phyloP scores from a whole-genome alignment of 2,329 filamentous ascomycete genomes.

The Blumeria graminis region DNA sequence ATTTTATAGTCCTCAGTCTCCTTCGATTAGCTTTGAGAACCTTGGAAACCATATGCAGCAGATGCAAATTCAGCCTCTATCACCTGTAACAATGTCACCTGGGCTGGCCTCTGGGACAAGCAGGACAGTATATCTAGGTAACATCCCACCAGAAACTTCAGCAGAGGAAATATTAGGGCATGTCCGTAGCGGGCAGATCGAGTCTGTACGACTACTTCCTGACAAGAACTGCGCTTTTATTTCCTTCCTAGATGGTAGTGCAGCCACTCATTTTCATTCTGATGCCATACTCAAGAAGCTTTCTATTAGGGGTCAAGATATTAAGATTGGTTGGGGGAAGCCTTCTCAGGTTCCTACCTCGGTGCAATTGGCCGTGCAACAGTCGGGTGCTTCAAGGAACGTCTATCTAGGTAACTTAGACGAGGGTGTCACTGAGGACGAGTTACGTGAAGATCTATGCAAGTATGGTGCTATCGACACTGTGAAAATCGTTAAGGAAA shows the following conservation, averaged over 20 bases:
- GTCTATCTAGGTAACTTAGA: slow-evolving; percentile 88
- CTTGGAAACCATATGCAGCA: slow-evolving; percentile 20
- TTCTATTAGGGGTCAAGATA: slow-evolving; percentile 93
- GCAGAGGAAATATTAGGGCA: slow-evolving; percentile 93
- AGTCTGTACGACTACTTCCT: slow-evolving; percentile 86
- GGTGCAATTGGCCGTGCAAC: slow-evolving; percentile 89
- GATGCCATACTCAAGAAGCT: slow-evolving; percentile 99
- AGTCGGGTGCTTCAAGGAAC: slow-evolving; percentile 88
- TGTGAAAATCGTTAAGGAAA: slow-evolving; percentile 92
- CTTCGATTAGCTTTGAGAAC: slow-evolving; percentile 44
- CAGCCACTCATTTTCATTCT: slow-evolving; percentile 95
- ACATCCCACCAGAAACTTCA: slow-evolving; percentile 92
- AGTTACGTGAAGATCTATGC: slow-evolving; percentile 78
- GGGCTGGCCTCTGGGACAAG: slow-evolving; percentile 74
- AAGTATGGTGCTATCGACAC: slow-evolving; percentile 96
- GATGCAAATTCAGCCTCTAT: slow-evolving; percentile 34
- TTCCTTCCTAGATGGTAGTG: slow-evolving; percentile 92
- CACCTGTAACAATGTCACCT: slow-evolving; percentile 52
- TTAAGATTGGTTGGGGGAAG: slow-evolving; percentile 99
- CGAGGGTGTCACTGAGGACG: slow-evolving; percentile 75
- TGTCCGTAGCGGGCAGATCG: slow-evolving; percentile 90
- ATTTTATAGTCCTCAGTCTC: slow-evolving; percentile 68
- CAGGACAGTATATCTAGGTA: slow-evolving; percentile 89
- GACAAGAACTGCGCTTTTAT: slow-evolving; percentile 99
- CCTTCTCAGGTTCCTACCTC: slow-evolving; percentile 94